Conservation (phyloP, 352 stramenopile genomes). For the Globisporangium uncinulatum region DNA sequence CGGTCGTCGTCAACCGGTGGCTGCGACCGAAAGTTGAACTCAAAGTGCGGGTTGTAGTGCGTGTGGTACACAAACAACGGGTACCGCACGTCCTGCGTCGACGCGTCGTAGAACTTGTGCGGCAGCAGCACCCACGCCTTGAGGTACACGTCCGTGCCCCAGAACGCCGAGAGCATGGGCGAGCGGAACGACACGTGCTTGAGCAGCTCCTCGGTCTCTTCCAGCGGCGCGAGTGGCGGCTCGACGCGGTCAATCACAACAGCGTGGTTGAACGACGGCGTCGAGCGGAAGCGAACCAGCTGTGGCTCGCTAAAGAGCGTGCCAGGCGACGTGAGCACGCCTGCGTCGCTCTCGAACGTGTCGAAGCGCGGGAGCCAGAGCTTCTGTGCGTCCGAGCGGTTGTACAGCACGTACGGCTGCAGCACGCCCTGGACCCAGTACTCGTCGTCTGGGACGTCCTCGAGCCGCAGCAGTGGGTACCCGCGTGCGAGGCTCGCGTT, state of each 20-base stretch:
- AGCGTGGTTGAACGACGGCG: conserved; percentile 26
- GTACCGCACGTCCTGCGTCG: conserved; percentile 50
- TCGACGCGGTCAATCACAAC: conserved; percentile 46
- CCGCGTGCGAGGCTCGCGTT: conserved; percentile 23
- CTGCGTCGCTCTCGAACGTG: conserved; percentile 26
- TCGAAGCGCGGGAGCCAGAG: conserved; percentile 36
- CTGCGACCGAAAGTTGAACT: conserved; percentile 40
- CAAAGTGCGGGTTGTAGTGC: conserved; percentile 62
- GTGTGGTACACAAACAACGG: conserved; percentile 74
- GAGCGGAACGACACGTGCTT: conserved; percentile 67
- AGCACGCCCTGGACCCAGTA: conserved; percentile 42
- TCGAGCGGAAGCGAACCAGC: conserved; percentile 31
- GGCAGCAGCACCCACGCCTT: conserved; percentile 71
- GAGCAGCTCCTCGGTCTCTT: conserved; percentile 44
- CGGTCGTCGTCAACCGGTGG: conserved; percentile 13
- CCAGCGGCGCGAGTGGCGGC: conserved; percentile 25
- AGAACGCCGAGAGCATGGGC: conserved; percentile 53
- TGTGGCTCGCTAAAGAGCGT: conserved; percentile 54
- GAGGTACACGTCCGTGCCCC: conserved; percentile 59
- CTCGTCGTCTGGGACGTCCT: conserved; percentile 25
- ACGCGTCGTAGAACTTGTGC: conserved; percentile 54
- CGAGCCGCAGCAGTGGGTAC: conserved; percentile 25
- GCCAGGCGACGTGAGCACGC: conserved; percentile 47
- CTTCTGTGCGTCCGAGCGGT: conserved; percentile 26
- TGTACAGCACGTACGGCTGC: conserved; percentile 38